Percentiles rank a stretch among this genome's conserved stretches.
Evolutionary conservation across 257 asterid species (phyloP).

Genomic region (Oldenlandia corymbosa): DNA sequence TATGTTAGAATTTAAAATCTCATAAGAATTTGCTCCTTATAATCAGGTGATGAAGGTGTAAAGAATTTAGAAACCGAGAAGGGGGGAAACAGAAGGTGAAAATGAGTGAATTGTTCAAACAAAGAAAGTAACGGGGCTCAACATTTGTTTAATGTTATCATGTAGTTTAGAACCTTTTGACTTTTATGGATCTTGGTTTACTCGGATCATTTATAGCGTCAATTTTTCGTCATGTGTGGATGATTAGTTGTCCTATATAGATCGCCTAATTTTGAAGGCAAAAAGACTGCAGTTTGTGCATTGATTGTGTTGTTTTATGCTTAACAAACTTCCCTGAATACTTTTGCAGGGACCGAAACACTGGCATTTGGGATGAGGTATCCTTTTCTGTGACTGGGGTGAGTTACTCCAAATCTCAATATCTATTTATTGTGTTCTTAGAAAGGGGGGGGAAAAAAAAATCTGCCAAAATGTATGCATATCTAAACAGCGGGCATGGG

Average conservation of each 20-base stretch:
- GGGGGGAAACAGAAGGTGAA: neutral
- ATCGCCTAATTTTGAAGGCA: neutral
- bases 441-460: too few species aligned
- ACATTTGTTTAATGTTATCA: neutral
- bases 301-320: neutral
- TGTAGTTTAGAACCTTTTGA: neutral
- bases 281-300: neutral
- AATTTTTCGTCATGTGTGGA: neutral
- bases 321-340: slow-evolving; percentile 9
- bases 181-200: slow-evolving; percentile 1
- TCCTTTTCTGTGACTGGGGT: slow-evolving; percentile 90
- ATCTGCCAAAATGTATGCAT: neutral
- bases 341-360: slow-evolving; percentile 84
- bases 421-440: neutral
- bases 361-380: slow-evolving; percentile 99
- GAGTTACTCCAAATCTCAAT: slow-evolving; percentile 27
- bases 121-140: neutral
- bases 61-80: neutral
- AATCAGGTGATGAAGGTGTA: neutral
- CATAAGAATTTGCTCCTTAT: neutral
- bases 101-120: neutral
- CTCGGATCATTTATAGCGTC: neutral
- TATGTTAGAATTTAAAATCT: neutral
- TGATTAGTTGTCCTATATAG: neutral
- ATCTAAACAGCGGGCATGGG: neutral